phyloP scores from a whole-genome alignment of 106 monocot species.

The Phalaenopsis equestris region DNA sequence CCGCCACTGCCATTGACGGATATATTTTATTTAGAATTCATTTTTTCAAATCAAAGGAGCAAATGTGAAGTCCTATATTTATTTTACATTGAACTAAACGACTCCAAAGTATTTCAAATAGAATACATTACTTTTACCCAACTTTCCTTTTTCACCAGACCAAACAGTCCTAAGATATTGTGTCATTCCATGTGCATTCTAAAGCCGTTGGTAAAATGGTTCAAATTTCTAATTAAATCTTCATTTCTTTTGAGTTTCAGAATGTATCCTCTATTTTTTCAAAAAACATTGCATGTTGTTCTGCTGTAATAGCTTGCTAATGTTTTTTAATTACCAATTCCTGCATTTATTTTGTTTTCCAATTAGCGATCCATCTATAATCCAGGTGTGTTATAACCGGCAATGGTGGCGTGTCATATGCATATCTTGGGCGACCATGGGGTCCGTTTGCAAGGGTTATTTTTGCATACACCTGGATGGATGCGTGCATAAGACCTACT shows the following conservation, averaged over 20 bases:
- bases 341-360: not conserved
- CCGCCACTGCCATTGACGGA: no score
- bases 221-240: not conserved
- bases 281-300: not conserved
- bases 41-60: no score
- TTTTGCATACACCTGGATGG: conserved; percentile 93
- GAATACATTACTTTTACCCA: no score
- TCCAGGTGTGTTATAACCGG: conserved; percentile 81
- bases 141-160: no score
- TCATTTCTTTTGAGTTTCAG: not conserved
- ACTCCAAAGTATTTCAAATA: no score
- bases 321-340: not conserved
- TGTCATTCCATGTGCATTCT: no score
- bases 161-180: no score
- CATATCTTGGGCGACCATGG: conserved; percentile 91
- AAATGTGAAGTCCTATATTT: no score
- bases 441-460: conserved; percentile 90
- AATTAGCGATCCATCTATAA: not conserved
- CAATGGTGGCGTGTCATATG: conserved; percentile 48
- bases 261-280: not conserved
- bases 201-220: not conserved
- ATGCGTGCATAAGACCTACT: conserved; percentile 60
- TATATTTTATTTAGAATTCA: no score
- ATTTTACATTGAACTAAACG: no score
- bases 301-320: not conserved